These are phyloP conservation scores for Chrysanthemum lavandulifolium DNA, from an alignment of 129 eudicot genomes.

Conservation along the genomic window DNA sequence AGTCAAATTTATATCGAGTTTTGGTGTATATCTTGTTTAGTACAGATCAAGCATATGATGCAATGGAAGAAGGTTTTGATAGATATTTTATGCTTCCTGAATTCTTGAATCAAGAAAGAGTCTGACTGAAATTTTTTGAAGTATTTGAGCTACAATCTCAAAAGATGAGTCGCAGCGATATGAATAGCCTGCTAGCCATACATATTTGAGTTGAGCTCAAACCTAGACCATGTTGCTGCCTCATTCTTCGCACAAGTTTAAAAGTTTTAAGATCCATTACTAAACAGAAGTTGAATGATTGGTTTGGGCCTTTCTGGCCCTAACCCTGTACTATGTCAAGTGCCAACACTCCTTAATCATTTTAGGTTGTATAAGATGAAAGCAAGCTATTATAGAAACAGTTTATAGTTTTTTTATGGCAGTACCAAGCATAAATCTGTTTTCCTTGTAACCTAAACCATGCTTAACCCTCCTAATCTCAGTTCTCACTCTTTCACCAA, in stretches of 20 bases:
- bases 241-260: not conserved
- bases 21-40: not conserved
- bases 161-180: too few species aligned
- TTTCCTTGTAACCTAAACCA: too few species aligned
- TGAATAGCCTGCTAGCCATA: not conserved
- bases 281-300: not conserved
- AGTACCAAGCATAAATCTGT: too few species aligned
- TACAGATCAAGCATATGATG: not conserved
- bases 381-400: too few species aligned
- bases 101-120: not conserved
- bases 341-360: not conserved
- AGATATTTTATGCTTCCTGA: not conserved
- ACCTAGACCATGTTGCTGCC: too few species aligned
- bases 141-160: not conserved
- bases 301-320: too few species aligned
- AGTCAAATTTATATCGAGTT: not conserved
- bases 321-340: not conserved
- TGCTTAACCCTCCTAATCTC: not conserved
- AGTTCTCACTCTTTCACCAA: conserved; percentile 9
- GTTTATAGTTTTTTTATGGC: too few species aligned
- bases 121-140: not conserved
- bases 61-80: not conserved
- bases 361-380: too few species aligned
- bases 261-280: not conserved
- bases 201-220: not conserved